Conservation (phyloP, 148 eudicot species). For the Oxyria digyna region DNA sequence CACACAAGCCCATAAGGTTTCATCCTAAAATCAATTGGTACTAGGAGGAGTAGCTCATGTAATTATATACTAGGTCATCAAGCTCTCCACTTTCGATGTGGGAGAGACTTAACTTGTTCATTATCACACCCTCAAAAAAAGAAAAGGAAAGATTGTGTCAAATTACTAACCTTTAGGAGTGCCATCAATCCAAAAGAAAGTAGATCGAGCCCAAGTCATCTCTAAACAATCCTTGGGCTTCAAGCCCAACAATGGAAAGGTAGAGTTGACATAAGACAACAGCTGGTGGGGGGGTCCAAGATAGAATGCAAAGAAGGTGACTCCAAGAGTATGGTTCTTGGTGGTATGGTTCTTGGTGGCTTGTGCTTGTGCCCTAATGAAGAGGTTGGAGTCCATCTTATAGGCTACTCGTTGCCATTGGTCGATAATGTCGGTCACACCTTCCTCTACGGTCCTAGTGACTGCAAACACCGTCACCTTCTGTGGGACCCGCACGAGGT, state of each 20-base stretch:
- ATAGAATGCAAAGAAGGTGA: conserved; percentile 14
- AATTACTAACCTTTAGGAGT: background rate
- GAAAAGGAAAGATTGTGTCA: no score
- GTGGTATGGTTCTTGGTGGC: conserved; percentile 1
- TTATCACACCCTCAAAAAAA: no score
- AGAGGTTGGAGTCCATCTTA: conserved; percentile 9
- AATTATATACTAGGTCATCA: no score
- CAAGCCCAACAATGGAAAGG: conserved; percentile 21
- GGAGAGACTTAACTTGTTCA: no score
- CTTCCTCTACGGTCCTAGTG: conserved; percentile 15
- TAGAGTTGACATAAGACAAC: background rate
- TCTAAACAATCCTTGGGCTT: conserved; percentile 13
- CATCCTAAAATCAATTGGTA: no score
- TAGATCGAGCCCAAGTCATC: conserved; percentile 26
- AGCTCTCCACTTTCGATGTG: no score
- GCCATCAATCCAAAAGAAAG: conserved; percentile 7
- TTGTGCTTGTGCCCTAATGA: conserved; percentile 18
- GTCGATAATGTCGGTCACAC: conserved; percentile 15
- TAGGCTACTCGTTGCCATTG: conserved; percentile 25
- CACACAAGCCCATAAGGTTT: no score
- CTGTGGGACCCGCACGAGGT: conserved; percentile 21
- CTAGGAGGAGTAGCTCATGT: no score
- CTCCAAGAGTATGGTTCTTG: conserved; percentile 5
- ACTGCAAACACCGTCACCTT: conserved; percentile 21
- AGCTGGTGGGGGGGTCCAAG: conserved; percentile 16